A percentile compares a stretch with the other conserved stretches of the same genome.
phyloP scores from a whole-genome alignment of 1,139 yeast species.

The Geotrichum fermentans region DNA sequence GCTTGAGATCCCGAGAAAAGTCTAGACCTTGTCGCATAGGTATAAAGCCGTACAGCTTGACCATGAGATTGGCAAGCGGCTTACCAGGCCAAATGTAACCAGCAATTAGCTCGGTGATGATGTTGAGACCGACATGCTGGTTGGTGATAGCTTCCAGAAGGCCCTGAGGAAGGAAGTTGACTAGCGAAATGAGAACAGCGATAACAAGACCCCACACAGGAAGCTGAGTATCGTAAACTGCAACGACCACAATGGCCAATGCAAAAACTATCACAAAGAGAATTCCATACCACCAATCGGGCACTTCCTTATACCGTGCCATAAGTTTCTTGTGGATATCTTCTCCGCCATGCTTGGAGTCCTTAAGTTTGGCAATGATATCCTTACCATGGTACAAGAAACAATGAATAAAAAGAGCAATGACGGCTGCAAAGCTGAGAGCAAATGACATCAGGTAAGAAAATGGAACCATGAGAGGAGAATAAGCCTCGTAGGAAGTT shows the following conservation, averaged over 20 bases:
- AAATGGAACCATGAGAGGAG: constrained; percentile 50
- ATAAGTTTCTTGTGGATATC: constrained; percentile 45
- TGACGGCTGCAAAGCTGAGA: constrained; percentile 45
- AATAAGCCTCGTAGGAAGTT: constrained; percentile 32
- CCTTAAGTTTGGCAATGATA: constrained; percentile 30
- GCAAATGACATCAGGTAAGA: constrained; percentile 38
- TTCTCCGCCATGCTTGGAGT: constrained; percentile 10
- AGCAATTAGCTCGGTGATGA: constrained; percentile 46
- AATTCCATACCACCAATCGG: constrained; percentile 42
- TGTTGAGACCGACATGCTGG: constrained; percentile 44
- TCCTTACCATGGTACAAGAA: constrained; percentile 43
- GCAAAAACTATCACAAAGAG: constrained; percentile 39
- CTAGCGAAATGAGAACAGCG: constrained; percentile 43
- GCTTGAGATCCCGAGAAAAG: constrained; percentile 46
- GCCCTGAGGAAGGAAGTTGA: constrained; percentile 47
- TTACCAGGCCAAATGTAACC: constrained; percentile 52
- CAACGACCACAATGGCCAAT: constrained; percentile 40
- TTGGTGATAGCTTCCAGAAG: constrained; percentile 46
- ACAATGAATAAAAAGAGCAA: constrained; percentile 47
- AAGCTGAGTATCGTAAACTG: constrained; percentile 41
- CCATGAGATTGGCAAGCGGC: constrained; percentile 46
- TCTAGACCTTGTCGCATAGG: constrained; percentile 48
- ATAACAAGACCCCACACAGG: constrained; percentile 49
- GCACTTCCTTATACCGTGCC: constrained; percentile 43
- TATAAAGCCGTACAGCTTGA: constrained; percentile 49